phyloP scores from a whole-genome alignment of 2,329 filamentous ascomycete species.

The Aspergillus intermedius region DNA sequence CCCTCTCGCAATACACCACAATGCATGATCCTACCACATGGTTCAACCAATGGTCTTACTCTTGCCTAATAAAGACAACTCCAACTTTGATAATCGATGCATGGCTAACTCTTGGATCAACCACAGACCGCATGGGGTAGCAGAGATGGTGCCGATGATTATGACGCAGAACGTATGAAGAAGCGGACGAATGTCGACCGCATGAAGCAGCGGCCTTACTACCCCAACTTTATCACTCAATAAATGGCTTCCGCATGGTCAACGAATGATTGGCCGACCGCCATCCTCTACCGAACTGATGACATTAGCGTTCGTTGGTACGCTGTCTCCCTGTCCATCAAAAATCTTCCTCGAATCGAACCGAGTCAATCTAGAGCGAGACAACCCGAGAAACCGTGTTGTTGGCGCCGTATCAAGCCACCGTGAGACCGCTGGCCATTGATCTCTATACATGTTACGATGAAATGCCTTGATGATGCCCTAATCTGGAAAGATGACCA shows the following conservation, averaged over 20 bases:
- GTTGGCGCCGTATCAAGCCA: neutral
- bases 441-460: conserved; percentile 6
- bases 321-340: neutral
- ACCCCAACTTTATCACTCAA: conserved; percentile 26
- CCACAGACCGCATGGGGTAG: conserved; percentile 88
- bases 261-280: conserved; percentile 9
- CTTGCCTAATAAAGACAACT: too few relatives aligned
- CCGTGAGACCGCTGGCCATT: neutral
- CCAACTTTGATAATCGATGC: neutral
- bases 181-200: conserved; percentile 32
- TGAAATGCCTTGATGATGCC: conserved; percentile 5
- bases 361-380: neutral
- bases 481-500: neutral
- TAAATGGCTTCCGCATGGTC: conserved; percentile 7
- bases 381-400: neutral
- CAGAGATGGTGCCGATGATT: conserved; percentile 80
- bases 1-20: too few relatives aligned
- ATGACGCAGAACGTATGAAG: conserved; percentile 66
- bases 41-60: too few relatives aligned
- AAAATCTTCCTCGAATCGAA: neutral
- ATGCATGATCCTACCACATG: too few relatives aligned
- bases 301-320: neutral
- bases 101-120: conserved; percentile 12
- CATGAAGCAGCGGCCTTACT: conserved; percentile 25
- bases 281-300: neutral